phyloP scores from a whole-genome alignment of 2,329 filamentous ascomycete genomes.

The Colletotrichum nymphaeae region DNA sequence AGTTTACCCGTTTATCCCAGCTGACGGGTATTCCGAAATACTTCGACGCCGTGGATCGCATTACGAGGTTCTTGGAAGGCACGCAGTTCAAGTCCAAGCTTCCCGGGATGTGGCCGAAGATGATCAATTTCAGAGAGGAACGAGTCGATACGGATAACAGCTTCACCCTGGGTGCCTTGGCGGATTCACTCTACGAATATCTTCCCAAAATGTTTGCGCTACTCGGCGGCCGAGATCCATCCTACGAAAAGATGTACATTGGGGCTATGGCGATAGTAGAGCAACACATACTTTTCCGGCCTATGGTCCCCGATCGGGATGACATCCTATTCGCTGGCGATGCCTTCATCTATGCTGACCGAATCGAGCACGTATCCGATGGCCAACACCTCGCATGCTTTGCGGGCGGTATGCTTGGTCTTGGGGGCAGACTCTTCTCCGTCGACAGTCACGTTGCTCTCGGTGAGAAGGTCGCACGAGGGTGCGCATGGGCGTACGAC shows the following conservation, averaged over 20 bases:
- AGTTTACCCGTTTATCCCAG: constrained; percentile 79
- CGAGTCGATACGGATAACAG: constrained; percentile 44
- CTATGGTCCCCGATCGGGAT: constrained; percentile 71
- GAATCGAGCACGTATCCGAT: constrained; percentile 41
- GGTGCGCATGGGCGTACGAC: constrained; percentile 64
- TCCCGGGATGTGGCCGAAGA: constrained; percentile 79
- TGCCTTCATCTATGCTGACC: constrained; percentile 37
- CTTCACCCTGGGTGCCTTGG: constrained; percentile 52
- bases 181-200: constrained; percentile 56
- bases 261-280: constrained; percentile 65
- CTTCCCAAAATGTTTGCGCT: constrained; percentile 63
- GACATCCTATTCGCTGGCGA: constrained; percentile 67
- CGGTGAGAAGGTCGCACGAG: constrained; percentile 58
- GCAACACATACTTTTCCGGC: constrained; percentile 70
- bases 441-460: constrained; percentile 53
- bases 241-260: constrained; percentile 69
- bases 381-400: constrained; percentile 63
- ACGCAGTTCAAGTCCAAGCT: constrained; percentile 74
- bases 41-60: constrained; percentile 76
- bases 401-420: constrained; percentile 61
- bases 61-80: constrained; percentile 74
- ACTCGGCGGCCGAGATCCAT: constrained; percentile 63
- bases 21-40: constrained; percentile 79
- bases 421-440: constrained; percentile 58
- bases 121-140: constrained; percentile 67